A percentile compares a stretch with the other conserved stretches of the same genome.
These are phyloP conservation scores for Lepiota venenata DNA, from an alignment of 768 basidiomycete genomes.

Conservation along the genomic window DNA sequence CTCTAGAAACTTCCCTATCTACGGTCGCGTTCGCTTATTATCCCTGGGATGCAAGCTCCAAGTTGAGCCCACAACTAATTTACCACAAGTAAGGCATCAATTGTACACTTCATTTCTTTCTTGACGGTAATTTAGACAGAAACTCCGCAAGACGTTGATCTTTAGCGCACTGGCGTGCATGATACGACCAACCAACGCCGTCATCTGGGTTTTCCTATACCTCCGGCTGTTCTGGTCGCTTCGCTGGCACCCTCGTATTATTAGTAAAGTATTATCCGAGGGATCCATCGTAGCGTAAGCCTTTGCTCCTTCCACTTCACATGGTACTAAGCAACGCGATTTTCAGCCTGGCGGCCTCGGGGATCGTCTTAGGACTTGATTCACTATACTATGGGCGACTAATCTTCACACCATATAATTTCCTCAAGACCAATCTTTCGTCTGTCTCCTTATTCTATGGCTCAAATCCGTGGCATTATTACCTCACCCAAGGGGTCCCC, in stretches of 20 bases:
- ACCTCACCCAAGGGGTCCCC: conserved; percentile 82
- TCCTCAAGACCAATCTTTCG: conserved; percentile 79
- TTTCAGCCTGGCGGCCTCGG: conserved; percentile 23
- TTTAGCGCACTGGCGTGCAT: conserved; percentile 79
- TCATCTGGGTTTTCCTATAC: conserved; percentile 82
- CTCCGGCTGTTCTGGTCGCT: conserved; percentile 52
- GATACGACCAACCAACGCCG: conserved; percentile 83
- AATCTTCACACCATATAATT: conserved; percentile 78
- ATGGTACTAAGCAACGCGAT: conserved; percentile 1
- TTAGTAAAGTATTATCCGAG: conserved; percentile 35
- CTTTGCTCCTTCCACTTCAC: not conserved
- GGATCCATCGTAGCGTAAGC: conserved; percentile 43
- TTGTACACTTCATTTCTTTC: not conserved
- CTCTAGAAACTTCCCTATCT: conserved; percentile 84
- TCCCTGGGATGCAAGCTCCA: conserved; percentile 57
- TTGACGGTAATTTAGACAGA: conserved; percentile 24
- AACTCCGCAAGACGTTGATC: conserved; percentile 33
- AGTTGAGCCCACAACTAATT: conserved; percentile 33
- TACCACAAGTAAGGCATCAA: conserved; percentile 31
- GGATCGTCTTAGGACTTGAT: conserved; percentile 50
- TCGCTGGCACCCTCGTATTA: conserved; percentile 28
- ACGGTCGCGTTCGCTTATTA: conserved; percentile 74
- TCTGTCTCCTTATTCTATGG: conserved; percentile 93
- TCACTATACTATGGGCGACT: conserved; percentile 63
- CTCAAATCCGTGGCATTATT: conserved; percentile 82